Conservation (phyloP, 164 flowering plant genomes). For the Tinospora cordifolia region DNA sequence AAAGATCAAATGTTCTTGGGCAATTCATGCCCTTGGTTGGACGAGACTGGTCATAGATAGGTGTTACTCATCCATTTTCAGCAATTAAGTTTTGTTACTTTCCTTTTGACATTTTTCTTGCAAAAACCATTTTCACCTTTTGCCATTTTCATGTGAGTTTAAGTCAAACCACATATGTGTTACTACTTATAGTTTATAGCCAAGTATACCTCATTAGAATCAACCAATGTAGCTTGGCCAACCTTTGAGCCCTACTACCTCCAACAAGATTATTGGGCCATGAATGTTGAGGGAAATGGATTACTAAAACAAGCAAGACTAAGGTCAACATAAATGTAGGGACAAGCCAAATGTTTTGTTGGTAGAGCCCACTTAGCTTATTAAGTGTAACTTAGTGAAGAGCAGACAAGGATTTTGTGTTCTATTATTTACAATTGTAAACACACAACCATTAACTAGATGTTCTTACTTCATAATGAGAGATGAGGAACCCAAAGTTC, state of each 20-base stretch:
- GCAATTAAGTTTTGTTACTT: constrained; percentile 73
- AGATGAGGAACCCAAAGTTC: neutral
- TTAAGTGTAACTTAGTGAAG: too few relatives aligned
- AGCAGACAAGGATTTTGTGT: neutral
- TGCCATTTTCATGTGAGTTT: neutral
- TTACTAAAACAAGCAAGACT: too few relatives aligned
- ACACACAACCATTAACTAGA: neutral
- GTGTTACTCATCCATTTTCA: constrained; percentile 89
- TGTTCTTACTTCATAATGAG: neutral
- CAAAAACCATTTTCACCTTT: neutral
- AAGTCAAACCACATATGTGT: neutral
- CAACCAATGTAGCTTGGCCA: too few relatives aligned
- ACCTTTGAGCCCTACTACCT: too few relatives aligned
- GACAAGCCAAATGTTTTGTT: too few relatives aligned
- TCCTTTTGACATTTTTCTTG: constrained; percentile 2
- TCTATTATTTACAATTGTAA: neutral
- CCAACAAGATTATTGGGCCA: too few relatives aligned
- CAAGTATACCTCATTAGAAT: too few relatives aligned
- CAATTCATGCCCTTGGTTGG: constrained; percentile 99
- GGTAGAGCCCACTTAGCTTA: too few relatives aligned
- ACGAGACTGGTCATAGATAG: constrained; percentile 90
- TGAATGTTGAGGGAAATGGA: too few relatives aligned
- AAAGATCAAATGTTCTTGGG: constrained; percentile 96
- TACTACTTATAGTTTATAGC: neutral
- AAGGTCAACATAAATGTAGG: too few relatives aligned